Evolutionary conservation across 306 rosid genomes (phyloP), one percentile per base, ranked within the genome.

Genomic region (Prunus campanulata): DNA sequence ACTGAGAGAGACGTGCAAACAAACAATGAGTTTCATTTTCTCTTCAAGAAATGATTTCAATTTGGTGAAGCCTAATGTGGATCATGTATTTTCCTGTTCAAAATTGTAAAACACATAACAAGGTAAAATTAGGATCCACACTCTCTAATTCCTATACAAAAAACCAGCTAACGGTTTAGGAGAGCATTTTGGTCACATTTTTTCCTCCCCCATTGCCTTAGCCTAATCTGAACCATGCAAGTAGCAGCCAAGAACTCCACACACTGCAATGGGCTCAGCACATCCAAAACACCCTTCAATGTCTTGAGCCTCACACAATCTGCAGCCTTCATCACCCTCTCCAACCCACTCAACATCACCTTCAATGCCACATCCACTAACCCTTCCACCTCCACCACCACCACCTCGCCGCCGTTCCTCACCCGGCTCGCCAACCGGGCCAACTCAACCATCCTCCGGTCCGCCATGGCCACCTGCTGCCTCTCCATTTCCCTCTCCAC

Each of bases 231-330:
- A 65, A 76, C 35, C 76, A 75, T 74, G 4, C 86, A 78, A 66
- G 54, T 46, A 0, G 88, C 81, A 14, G 91, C 91, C 85, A 89
- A 74, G 76, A 90, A 91, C 19, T 86, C 75, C 25, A 93, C 90
- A 67, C 86, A 20, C 87, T 93, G 96, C 80, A 83, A 72, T 42
- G 96, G 98, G 1, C 1, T 81, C 12, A 93, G 84, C 86, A 83
- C 15, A 49, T 93, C 98, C 83, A 89, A 30, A 35, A 91, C 65
- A 6, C 87, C 93, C 42, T 89, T 93, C 15, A 93, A 51, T 15
- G 95, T 73, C 82, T 86, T 89, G 50, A 91, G 83, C 66, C 98
- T 86, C 59, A 84, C 94, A 68, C 96, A 89, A 79, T 93, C 96
- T 0, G 96, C 91, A 57, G 82, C 87, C 84, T 93, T 89, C 94